A percentile compares a stretch with the other conserved stretches of the same genome.
phyloP scores from a whole-genome alignment of 768 basidiomycete species.

The Phaffia australis region DNA sequence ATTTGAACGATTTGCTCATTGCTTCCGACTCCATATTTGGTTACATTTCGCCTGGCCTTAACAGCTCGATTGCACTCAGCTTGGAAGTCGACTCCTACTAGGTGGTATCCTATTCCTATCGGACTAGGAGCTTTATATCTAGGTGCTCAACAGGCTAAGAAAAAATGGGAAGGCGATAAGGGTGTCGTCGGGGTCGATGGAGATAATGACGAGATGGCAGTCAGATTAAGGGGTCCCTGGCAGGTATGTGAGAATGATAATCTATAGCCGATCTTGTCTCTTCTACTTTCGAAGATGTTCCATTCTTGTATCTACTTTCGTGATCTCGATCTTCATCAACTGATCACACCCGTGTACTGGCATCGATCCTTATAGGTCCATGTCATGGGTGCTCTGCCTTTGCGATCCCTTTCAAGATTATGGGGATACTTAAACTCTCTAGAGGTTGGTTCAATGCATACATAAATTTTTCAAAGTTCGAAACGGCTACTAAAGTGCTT shows the following conservation, averaged over 20 bases:
- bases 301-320: slow-evolving; percentile 9
- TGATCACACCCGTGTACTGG: neutral
- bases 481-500: neutral
- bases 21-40: neutral
- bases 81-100: slow-evolving; percentile 9
- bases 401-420: slow-evolving; percentile 86
- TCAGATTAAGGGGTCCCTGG: slow-evolving; percentile 81
- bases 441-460: slow-evolving; percentile 38
- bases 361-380: slow-evolving; percentile 51
- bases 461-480: neutral
- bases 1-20: neutral
- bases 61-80: slow-evolving; percentile 22
- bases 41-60: neutral
- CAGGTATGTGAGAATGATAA: slow-evolving; percentile 48
- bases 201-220: slow-evolving; percentile 45
- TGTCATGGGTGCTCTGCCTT: slow-evolving; percentile 85
- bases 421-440: slow-evolving; percentile 95
- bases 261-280: neutral
- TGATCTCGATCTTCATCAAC: neutral
- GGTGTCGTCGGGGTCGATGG: slow-evolving; percentile 22
- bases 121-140: slow-evolving; percentile 17
- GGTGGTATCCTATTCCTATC: slow-evolving; percentile 21
- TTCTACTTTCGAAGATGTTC: neutral
- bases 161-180: slow-evolving; percentile 34
- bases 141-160: slow-evolving; percentile 9